Evolutionary conservation across 257 asterid species (phyloP).

Genomic region (Capsicum pubescens): DNA sequence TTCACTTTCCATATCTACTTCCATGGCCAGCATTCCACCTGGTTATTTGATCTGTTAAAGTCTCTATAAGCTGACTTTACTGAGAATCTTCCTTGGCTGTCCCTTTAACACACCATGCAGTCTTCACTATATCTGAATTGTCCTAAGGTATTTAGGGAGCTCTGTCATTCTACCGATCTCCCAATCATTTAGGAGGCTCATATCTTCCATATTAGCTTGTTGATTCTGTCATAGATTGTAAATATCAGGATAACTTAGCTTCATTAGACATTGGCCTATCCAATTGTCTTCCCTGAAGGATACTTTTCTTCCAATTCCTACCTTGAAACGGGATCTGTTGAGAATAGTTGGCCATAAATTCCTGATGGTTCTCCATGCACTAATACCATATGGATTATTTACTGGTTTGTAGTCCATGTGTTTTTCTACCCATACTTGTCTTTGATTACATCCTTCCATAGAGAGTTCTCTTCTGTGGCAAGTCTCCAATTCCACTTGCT

Average conservation of each 20-base stretch:
- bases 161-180: not conserved
- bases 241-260: not conserved
- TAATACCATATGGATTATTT: not conserved
- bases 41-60: not conserved
- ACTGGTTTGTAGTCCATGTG: not conserved
- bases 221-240: conserved; percentile 1
- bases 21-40: not conserved
- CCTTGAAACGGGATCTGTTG: not conserved
- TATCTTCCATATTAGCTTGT: not conserved
- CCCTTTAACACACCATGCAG: not conserved
- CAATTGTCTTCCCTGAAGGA: not conserved
- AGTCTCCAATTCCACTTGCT: conserved; percentile 1
- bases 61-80: not conserved
- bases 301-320: not conserved
- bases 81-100: not conserved
- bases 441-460: not conserved
- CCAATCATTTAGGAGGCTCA: not conserved
- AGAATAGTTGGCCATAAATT: not conserved
- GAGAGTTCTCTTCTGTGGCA: not conserved
- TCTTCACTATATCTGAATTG: not conserved
- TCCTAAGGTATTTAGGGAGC: not conserved
- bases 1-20: not conserved
- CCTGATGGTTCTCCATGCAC: conserved; percentile 4
- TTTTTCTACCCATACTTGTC: not conserved
- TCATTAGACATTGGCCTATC: not conserved